A percentile compares a stretch with the other conserved stretches of the same genome.
Evolutionary conservation across 2,329 filamentous ascomycete species (phyloP).

Genomic region (Rhytidhysteron rufulum): DNA sequence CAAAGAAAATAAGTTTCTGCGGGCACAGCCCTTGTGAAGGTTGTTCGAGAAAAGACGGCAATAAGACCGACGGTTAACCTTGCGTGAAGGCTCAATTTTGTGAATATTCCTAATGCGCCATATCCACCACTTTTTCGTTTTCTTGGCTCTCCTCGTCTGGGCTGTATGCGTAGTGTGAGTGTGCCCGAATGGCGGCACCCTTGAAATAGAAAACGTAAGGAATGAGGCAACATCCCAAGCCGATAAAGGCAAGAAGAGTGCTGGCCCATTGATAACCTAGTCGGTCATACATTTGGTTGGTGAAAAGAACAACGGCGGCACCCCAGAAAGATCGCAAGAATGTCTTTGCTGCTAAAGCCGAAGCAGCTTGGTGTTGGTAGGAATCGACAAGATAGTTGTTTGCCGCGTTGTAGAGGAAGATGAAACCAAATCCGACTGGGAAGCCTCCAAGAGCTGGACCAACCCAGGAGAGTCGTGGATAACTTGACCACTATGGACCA

Average conservation of each 20-base stretch:
- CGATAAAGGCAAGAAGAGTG: slow-evolving; percentile 68
- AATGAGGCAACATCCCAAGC: slow-evolving; percentile 73
- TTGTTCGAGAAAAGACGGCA: no score
- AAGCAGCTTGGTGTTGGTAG: slow-evolving; percentile 72
- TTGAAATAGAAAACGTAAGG: slow-evolving; percentile 79
- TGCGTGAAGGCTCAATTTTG: no score
- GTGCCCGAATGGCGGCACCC: slow-evolving; percentile 65
- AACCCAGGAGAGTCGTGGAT: slow-evolving; percentile 62
- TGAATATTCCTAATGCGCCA: no score
- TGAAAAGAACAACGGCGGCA: slow-evolving; percentile 73
- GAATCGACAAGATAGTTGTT: slow-evolving; percentile 57
- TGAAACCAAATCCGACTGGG: slow-evolving; percentile 71
- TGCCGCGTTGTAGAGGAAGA: slow-evolving; percentile 73
- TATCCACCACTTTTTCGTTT: no score
- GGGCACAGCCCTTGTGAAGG: no score
- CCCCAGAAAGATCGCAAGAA: slow-evolving; percentile 79
- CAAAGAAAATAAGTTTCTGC: no score
- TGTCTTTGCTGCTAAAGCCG: slow-evolving; percentile 76
- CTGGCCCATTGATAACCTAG: slow-evolving; percentile 75
- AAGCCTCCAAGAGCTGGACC: slow-evolving; percentile 67
- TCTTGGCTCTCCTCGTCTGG: slow-evolving; percentile 48
- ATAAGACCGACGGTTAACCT: no score
- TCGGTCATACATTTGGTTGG: slow-evolving; percentile 68
- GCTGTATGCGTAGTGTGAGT: slow-evolving; percentile 69
- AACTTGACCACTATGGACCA: slow-evolving; percentile 73